Evolutionary conservation across 257 asterid genomes (phyloP).

Genomic region (Nicotiana obtusifolia): DNA sequence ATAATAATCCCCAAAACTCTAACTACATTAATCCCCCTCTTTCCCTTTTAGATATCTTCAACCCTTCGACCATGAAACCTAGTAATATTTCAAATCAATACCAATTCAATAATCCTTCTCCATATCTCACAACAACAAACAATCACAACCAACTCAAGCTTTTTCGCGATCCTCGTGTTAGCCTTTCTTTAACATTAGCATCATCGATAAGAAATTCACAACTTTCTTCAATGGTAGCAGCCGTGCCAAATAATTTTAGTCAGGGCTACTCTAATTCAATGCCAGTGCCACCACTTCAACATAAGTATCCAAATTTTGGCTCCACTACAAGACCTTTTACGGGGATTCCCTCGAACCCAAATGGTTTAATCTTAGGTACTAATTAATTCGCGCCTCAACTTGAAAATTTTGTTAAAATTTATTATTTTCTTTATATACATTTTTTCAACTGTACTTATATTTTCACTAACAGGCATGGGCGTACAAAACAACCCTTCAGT

Average conservation of each 20-base stretch:
- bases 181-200: conserved; percentile 29
- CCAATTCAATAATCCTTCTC: not conserved
- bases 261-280: conserved; percentile 21
- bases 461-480: conserved; percentile 9
- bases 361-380: not conserved
- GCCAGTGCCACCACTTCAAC: conserved; percentile 19
- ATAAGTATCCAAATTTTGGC: conserved; percentile 17
- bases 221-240: conserved; percentile 10
- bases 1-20: conserved; percentile 11
- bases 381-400: not conserved
- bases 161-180: conserved; percentile 21
- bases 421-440: not conserved
- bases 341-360: not conserved
- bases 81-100: not conserved
- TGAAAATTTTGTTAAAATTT: not conserved
- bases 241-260: conserved; percentile 15
- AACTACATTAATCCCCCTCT: conserved; percentile 7
- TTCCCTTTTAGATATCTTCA: conserved; percentile 17
- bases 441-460: not conserved
- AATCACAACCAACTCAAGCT: conserved; percentile 19
- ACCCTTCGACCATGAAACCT: conserved; percentile 8
- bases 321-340: not conserved
- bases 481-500: conserved; percentile 29
- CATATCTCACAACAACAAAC: not conserved
- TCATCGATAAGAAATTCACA: conserved; percentile 22